Conservation (phyloP, 768 basidiomycete species). For the Fibroporia radiculosa region DNA sequence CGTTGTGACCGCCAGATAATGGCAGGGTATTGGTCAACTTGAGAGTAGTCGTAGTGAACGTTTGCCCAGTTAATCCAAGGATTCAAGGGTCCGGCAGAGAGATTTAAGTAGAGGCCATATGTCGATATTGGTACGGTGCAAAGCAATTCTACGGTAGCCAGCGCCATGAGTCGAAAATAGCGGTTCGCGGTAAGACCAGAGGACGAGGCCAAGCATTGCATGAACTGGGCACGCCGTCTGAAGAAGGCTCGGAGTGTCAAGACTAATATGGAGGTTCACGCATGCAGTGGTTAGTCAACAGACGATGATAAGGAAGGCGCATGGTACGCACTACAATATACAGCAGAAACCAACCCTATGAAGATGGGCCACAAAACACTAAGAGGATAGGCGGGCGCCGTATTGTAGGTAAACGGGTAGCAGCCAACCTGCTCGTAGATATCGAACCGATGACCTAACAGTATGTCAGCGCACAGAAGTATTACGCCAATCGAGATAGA, state of each 20-base stretch:
- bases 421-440: conserved; percentile 55
- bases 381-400: conserved; percentile 26
- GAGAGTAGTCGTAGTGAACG: conserved; percentile 39
- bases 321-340: conserved; percentile 29
- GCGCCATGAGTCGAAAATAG: conserved; percentile 53
- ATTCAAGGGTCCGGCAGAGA: conserved; percentile 22
- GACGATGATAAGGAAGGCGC: neutral
- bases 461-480: too few species aligned
- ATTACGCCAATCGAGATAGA: neutral
- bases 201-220: conserved; percentile 29
- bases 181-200: conserved; percentile 19
- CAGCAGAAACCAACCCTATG: conserved; percentile 20
- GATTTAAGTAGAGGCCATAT: conserved; percentile 28
- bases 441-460: conserved; percentile 52
- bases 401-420: conserved; percentile 40
- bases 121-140: conserved; percentile 30
- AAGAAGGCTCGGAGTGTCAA: conserved; percentile 38
- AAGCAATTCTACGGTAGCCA: conserved; percentile 39
- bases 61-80: conserved; percentile 43
- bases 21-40: conserved; percentile 33
- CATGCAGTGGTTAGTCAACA: neutral
- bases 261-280: conserved; percentile 13
- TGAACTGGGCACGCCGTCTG: conserved; percentile 40
- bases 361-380: conserved; percentile 18
- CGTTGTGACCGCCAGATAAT: conserved; percentile 28